These are phyloP conservation scores for Suhomyces guaymorum DNA, from an alignment of 1,139 yeast species.

Conservation along the genomic window DNA sequence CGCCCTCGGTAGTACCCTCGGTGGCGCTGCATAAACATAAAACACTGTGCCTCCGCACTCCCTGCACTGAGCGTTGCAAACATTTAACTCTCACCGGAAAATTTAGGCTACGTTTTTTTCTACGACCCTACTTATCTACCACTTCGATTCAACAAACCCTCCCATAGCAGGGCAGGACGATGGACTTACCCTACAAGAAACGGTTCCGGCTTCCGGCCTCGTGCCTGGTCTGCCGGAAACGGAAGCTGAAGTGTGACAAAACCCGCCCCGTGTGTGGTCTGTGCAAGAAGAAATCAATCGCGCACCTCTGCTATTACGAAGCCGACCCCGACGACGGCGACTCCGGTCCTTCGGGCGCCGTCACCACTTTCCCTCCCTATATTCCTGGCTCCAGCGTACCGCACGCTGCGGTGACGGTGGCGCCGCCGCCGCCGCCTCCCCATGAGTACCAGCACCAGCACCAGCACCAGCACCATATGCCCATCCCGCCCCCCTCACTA, in stretches of 20 bases:
- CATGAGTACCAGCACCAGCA: conserved; percentile 7
- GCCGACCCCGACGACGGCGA: conserved; percentile 20
- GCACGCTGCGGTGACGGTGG: too few species aligned
- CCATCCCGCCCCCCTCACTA: neutral
- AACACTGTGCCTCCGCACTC: conserved; percentile 2
- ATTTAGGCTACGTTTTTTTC: too few species aligned
- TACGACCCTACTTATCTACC: too few species aligned
- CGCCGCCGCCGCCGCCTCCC: neutral
- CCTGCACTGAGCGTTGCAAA: conserved; percentile 1
- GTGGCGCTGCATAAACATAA: too few species aligned
- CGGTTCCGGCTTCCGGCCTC: conserved; percentile 47
- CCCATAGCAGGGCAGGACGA: conserved; percentile 3
- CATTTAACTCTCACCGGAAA: neutral
- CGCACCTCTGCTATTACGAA: conserved; percentile 70
- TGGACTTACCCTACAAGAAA: conserved; percentile 33
- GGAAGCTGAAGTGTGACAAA: conserved; percentile 59
- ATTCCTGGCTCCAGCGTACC: too few species aligned
- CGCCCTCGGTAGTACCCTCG: too few species aligned
- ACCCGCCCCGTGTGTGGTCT: conserved; percentile 70
- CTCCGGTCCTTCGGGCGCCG: too few species aligned
- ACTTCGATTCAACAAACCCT: too few species aligned
- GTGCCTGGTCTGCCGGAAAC: conserved; percentile 49
- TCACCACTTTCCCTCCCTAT: conserved; percentile 1
- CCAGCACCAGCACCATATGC: conserved; percentile 3
- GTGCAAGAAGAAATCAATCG: conserved; percentile 71